Base-by-base conservation (phyloP, 1,284 basidiomycete species). In the Ustilago lituana region DNA sequence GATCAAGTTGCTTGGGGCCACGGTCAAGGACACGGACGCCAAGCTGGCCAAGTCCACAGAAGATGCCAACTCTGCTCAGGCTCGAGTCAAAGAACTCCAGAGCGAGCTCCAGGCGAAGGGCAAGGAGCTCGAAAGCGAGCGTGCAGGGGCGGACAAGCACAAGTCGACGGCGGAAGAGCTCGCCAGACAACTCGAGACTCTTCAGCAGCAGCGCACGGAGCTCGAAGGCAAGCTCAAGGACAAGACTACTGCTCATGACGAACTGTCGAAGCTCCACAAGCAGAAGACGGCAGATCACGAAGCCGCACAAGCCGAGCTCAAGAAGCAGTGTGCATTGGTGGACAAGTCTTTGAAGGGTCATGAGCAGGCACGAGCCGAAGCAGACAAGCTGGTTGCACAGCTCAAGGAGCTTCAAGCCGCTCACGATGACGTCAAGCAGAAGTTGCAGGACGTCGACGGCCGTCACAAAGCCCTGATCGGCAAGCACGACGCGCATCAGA, bases 201-300 rank as follows among this genome's bases (percentile, higher is more conserved):
- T 29, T 10, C 35, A 40, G 19, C 17, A 44, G 36, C 49, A 67
- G 33, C 45, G 45, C 37, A 32, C 44, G 4, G 50, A 44, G 24
- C 45, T 60, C 12, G 36, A 52, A 20, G 23, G 23, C n/a, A 39
- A 53, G 53, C 48, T 66, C 32, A 48, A 56, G 26, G 49, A 55
- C 9, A 23, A 33, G 26, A n/a, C 23, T 20, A 29, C 63, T 2
- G 59, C 55, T 11, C 49, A 61, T 38, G 52, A 51, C 3, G 60
- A 45, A 10, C 56, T 65, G 7, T 40, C 49, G 3, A 51, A 64
- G 36, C 41, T 23, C 10, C 55, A 69, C 38, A 38, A 59, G 35
- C 29, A 63, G 49, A 56, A 27, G 49, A 50, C 40, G 5, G 40
- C 50, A 8, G 54, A 50, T 35, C 58, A 54, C 37, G 55, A 56